Base-by-base conservation (phyloP, 805 yeast genomes). In the Scheffersomyces lignosus region DNA sequence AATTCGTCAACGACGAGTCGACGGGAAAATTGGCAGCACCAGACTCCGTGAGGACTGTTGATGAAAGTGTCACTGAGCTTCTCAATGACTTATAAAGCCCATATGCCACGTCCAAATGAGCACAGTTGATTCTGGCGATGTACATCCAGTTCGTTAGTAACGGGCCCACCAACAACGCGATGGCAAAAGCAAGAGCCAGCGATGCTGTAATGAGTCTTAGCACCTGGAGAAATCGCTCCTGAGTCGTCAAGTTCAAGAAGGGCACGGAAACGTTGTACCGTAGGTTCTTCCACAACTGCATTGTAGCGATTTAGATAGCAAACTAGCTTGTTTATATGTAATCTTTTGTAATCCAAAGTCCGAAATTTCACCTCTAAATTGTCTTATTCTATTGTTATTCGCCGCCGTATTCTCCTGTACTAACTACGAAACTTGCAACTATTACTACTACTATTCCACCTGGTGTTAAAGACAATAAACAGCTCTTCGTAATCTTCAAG, bases 1-100 rank as follows among this genome's bases (percentile, higher is more conserved):
- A 71, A 31, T 77, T 71, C 2, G 82, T 73, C 15, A 75, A 51
- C 4, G 62, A 47, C 13, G 52, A 40, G 36, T 61, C 70, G 3
- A 54, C 41, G 3, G 66, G 64, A 13, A 48, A 39, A 4, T 43
- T 45, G 15, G 15, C 18, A 23, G 15, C 30, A 5, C 14, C 14
- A 15, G 18, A 13, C 14, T 15, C 37, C 9, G 13, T 18, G 4
- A 30, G 23, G 10, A 47, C 45, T 14, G 45, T 44, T 13, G 54
- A 41, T 13, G 48, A 35, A 15, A 56, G 41, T n/a, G 59, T 36
- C 9, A 63, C 67, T 10, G 65, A 51, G 14, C 45, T 50, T 31
- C 76, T 54, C 36, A 75, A 54, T 4, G 73, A 62, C 16, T 66
- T 53, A 46, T 76, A 79, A 6, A 80, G 54, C 1, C 85, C 86